Evolutionary conservation across 2,329 filamentous ascomycete species (phyloP), one percentile per base, ranked within the genome.

Genomic region (Emmonsiellopsis sp.): DNA sequence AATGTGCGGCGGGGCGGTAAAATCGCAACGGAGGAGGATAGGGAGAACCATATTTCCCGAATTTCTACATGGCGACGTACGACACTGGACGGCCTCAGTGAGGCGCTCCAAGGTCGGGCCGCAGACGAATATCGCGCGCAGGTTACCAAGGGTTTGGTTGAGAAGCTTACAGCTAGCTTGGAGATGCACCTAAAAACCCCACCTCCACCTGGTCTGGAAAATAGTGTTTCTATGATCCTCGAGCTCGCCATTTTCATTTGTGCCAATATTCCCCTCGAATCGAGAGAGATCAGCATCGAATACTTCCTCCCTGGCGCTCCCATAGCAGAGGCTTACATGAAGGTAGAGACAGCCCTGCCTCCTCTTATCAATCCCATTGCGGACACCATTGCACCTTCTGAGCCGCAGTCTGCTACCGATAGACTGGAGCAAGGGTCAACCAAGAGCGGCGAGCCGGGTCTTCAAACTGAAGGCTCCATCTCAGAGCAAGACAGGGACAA

Each of bases 41-140:
- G 86, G 61, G 90, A 97, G 51, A 90, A 91, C 1, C 79, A 95
- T 53, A 87, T 87, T 21, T 82, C 85, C 45, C 95, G 95, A 71
- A 83, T 97, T 44, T 84, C 95, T 56, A 88, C 86, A 65, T 98
- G 93, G 93, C 84, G 93, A 55, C 83, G 97, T 71, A 85, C 92
- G 3, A 98, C 93, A 2, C 76, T 97, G 13, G 93, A 98, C 64
- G 93, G 92, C n/a, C 77, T 98, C 14, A 80, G 85, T 58, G 83
- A 86, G 51, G 69, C 80, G 37, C 77, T 97, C 14, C 78, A 80
- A 53, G 82, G 85, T 3, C 74, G 81, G 0, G 78, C 85, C 52
- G 85, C 83, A 44, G 76, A 77, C 10, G 80, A 86, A 9, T 80
- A 90, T 68, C 83, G 85, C 33, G 71, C 78, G 6, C 76, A 81